phyloP scores from a whole-genome alignment of 163 green algal species.

The Trebouxiophyceae sp. region DNA sequence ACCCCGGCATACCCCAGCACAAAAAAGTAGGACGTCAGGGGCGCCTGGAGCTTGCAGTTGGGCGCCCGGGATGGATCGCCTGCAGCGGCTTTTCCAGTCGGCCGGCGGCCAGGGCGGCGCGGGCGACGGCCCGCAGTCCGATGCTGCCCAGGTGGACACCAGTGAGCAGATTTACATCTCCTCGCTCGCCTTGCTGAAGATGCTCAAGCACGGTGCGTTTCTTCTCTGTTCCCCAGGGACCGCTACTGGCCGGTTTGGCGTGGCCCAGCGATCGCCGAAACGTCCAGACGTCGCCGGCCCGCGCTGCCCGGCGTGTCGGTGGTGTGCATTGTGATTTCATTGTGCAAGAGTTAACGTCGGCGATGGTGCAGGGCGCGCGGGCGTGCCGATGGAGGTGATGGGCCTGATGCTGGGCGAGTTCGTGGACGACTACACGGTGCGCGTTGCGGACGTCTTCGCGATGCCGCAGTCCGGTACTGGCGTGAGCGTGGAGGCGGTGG shows the following conservation, averaged over 20 bases:
- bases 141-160: conserved; percentile 61
- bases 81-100: conserved; percentile 37
- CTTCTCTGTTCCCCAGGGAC: neutral
- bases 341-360: neutral
- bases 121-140: conserved; percentile 10
- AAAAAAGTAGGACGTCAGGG: too few relatives aligned
- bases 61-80: conserved; percentile 56
- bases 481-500: conserved; percentile 96
- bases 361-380: conserved; percentile 68
- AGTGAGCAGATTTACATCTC: conserved; percentile 63
- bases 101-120: neutral
- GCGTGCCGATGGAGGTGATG: conserved; percentile 99
- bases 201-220: conserved; percentile 95
- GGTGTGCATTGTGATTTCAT: neutral
- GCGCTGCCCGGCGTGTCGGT: neutral
- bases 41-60: too few relatives aligned
- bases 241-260: neutral
- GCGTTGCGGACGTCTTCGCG: conserved; percentile 97
- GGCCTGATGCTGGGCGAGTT: conserved; percentile 99
- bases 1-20: too few relatives aligned
- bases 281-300: too few relatives aligned
- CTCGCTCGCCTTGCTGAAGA: conserved; percentile 95
- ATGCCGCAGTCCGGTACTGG: conserved; percentile 98
- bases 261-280: too few relatives aligned
- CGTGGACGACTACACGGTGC: conserved; percentile 99